phyloP scores from a whole-genome alignment of 257 asterid species.

The Datura wrightii region DNA sequence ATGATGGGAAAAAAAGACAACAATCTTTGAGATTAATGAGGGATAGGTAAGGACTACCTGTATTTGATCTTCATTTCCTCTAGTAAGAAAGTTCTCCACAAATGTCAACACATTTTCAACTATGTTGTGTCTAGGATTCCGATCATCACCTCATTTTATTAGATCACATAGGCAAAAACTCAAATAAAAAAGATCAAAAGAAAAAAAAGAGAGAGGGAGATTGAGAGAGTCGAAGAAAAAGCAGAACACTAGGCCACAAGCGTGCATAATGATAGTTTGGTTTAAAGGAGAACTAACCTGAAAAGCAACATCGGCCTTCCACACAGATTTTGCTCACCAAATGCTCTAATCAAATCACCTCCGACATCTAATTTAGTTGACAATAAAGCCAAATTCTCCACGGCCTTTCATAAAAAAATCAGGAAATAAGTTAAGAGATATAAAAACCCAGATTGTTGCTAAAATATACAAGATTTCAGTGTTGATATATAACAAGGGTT shows the following conservation, averaged over 20 bases:
- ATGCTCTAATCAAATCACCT: background rate
- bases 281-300: background rate
- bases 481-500: too few species aligned
- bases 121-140: background rate
- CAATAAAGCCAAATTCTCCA: background rate
- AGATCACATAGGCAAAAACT: background rate
- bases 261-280: background rate
- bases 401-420: background rate
- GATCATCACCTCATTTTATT: background rate
- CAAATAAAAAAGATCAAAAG: background rate
- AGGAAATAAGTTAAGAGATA: background rate
- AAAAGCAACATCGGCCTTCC: conserved; percentile 4
- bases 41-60: background rate
- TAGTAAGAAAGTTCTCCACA: conserved; percentile 18
- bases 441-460: too few species aligned
- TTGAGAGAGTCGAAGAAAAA: background rate
- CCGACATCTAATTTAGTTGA: background rate
- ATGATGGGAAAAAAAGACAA: background rate
- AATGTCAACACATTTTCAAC: background rate
- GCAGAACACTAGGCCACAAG: background rate
- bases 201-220: background rate
- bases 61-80: conserved; percentile 10
- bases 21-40: background rate
- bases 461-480: background rate
- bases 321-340: background rate